Evolutionary conservation across 2,329 filamentous ascomycete genomes (phyloP).

Genomic region (Stachybotrys chartarum): DNA sequence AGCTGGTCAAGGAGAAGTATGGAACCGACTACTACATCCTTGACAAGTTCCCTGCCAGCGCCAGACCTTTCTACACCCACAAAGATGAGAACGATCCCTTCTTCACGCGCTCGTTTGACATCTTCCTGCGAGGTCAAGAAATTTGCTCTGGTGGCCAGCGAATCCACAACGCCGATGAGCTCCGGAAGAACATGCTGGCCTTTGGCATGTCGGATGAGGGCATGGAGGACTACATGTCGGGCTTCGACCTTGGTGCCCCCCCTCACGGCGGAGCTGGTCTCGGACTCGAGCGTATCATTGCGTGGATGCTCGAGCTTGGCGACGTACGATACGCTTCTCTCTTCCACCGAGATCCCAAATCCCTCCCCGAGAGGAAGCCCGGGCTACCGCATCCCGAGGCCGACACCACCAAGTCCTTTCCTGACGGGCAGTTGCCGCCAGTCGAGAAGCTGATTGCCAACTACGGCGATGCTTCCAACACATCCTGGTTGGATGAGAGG

Average conservation of each 20-base stretch:
- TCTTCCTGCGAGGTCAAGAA: conserved; percentile 89
- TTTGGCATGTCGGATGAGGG: conserved; percentile 70
- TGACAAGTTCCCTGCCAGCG: conserved; percentile 82
- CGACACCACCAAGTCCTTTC: conserved; percentile 54
- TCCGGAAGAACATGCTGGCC: conserved; percentile 71
- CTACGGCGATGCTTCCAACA: conserved; percentile 91
- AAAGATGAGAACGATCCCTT: conserved; percentile 64
- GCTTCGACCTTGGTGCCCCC: conserved; percentile 81
- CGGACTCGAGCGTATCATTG: conserved; percentile 80
- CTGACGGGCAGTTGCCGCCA: conserved; percentile 56
- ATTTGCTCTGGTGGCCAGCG: conserved; percentile 89
- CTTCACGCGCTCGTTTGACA: conserved; percentile 89
- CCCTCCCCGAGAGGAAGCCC: conserved; percentile 60
- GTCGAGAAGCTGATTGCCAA: conserved; percentile 88
- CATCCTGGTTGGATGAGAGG: conserved; percentile 84
- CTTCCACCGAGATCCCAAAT: conserved; percentile 84
- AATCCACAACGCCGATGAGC: conserved; percentile 71
- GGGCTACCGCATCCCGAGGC: conserved; percentile 80
- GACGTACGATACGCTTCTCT: conserved; percentile 85
- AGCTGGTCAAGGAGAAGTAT: conserved; percentile 79
- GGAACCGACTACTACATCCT: conserved; percentile 88
- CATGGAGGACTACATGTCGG: conserved; percentile 86
- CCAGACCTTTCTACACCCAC: conserved; percentile 88
- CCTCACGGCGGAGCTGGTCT: conserved; percentile 88
- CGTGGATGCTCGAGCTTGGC: conserved; percentile 77